Conservation (phyloP, 495 filamentous ascomycete genomes). For the Penicillium robsamsonii region DNA sequence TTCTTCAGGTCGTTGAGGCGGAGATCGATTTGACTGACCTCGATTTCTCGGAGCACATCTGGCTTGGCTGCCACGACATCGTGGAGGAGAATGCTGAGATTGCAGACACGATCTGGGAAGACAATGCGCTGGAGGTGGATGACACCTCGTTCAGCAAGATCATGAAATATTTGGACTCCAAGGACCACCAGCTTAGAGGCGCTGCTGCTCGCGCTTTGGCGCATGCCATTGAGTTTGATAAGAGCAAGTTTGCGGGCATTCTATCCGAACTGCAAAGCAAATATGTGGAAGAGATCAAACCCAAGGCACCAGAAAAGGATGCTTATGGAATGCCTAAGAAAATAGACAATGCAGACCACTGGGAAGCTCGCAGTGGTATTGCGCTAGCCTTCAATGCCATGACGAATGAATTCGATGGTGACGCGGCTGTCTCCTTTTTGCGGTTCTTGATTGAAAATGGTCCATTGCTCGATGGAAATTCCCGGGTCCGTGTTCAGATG, state of each 20-base stretch:
- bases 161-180: slow-evolving; percentile 73
- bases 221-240: slow-evolving; percentile 61
- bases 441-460: slow-evolving; percentile 81
- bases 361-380: slow-evolving; percentile 85
- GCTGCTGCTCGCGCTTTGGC: slow-evolving; percentile 83
- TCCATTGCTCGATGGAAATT: slow-evolving; percentile 76
- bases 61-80: slow-evolving; percentile 89
- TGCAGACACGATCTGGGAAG: slow-evolving; percentile 88
- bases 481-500: slow-evolving; percentile 79
- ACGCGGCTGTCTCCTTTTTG: slow-evolving; percentile 71
- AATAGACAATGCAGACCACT: slow-evolving; percentile 77
- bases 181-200: slow-evolving; percentile 74
- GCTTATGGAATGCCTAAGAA: slow-evolving; percentile 92
- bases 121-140: slow-evolving; percentile 76
- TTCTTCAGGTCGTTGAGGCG: slow-evolving; percentile 84
- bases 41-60: slow-evolving; percentile 84
- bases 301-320: slow-evolving; percentile 76
- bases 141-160: slow-evolving; percentile 60
- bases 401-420: slow-evolving; percentile 62
- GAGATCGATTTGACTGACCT: slow-evolving; percentile 88
- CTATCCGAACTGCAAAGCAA: slow-evolving; percentile 61
- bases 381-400: slow-evolving; percentile 83
- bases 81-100: slow-evolving; percentile 83
- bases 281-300: slow-evolving; percentile 77
- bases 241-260: slow-evolving; percentile 53